These are phyloP conservation scores for Penicillium sp. DNA, from an alignment of 2,329 filamentous ascomycete genomes.

Conservation along the genomic window DNA sequence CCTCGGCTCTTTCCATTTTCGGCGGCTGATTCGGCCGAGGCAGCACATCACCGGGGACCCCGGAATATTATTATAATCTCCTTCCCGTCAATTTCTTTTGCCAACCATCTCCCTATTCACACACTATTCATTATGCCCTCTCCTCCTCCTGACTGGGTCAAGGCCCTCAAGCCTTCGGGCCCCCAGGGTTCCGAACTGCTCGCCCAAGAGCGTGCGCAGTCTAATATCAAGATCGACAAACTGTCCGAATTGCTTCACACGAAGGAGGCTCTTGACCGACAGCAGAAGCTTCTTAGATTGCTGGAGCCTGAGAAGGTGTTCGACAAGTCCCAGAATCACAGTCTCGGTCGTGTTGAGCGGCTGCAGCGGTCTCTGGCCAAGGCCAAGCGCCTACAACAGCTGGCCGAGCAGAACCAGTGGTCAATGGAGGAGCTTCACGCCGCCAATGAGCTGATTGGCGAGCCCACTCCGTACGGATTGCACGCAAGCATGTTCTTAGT, in stretches of 20 bases:
- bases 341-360: conserved; percentile 63
- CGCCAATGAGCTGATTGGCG: conserved; percentile 66
- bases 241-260: conserved; percentile 67
- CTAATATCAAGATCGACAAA: conserved; percentile 62
- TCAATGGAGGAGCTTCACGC: conserved; percentile 57
- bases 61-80: conserved; percentile 6
- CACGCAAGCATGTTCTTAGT: conserved; percentile 68
- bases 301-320: conserved; percentile 66
- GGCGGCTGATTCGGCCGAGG: conserved; percentile 13
- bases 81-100: conserved; percentile 3
- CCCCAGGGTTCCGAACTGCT: conserved; percentile 67
- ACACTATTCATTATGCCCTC: conserved; percentile 31
- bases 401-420: conserved; percentile 66
- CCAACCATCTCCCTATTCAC: not conserved
- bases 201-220: conserved; percentile 62
- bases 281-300: conserved; percentile 58
- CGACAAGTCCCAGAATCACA: conserved; percentile 74
- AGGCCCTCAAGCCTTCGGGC: conserved; percentile 60
- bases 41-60: conserved; percentile 9
- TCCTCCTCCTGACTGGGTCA: conserved; percentile 60
- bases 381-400: conserved; percentile 64
- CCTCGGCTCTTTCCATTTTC: conserved; percentile 16
- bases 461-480: conserved; percentile 69
- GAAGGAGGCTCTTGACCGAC: conserved; percentile 58
- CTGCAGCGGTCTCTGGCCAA: conserved; percentile 66